Percentiles rank a stretch among this genome's conserved stretches.
Evolutionary conservation across 108 stramenopile genomes (phyloP).

Genomic region (Fistulifera solaris): DNA sequence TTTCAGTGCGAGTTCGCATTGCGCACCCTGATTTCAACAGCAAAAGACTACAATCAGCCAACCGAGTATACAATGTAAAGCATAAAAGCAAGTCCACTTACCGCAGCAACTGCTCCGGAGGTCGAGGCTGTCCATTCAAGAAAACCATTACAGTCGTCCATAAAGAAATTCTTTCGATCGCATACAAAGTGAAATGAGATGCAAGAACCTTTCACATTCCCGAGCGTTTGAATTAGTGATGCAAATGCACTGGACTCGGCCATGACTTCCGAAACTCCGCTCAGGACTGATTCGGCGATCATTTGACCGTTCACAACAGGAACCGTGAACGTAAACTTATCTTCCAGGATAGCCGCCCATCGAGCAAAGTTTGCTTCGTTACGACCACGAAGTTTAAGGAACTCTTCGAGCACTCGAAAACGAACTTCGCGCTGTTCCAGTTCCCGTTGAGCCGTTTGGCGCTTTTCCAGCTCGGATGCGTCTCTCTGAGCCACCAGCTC

Average conservation of each 20-base stretch:
- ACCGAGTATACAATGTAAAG: not conserved
- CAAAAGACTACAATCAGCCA: not conserved
- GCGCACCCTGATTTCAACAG: conserved; percentile 26
- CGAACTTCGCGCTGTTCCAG: conserved; percentile 74
- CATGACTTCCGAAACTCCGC: conserved; percentile 54
- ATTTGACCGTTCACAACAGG: conserved; percentile 51
- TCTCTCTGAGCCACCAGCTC: conserved; percentile 76
- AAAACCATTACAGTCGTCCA: conserved; percentile 66
- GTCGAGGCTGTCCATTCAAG: conserved; percentile 59
- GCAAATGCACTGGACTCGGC: conserved; percentile 46
- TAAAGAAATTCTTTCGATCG: conserved; percentile 67
- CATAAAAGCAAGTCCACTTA: conserved; percentile 10
- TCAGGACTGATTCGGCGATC: conserved; percentile 44
- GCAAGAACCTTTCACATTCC: conserved; percentile 8
- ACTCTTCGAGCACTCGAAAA: conserved; percentile 78
- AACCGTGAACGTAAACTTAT: conserved; percentile 60
- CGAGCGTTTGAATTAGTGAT: conserved; percentile 44
- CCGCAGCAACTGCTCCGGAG: conserved; percentile 30
- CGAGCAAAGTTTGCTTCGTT: conserved; percentile 60
- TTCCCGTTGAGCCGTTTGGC: conserved; percentile 54
- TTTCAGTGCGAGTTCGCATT: conserved; percentile 40
- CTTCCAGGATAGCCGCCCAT: conserved; percentile 79
- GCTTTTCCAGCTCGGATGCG: conserved; percentile 58
- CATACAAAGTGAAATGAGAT: conserved; percentile 46
- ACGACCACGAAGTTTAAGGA: conserved; percentile 66